Percentiles rank a stretch among this genome's conserved stretches.
phyloP scores from a whole-genome alignment of 208 protist species.

The Trypanosoma melophagium region DNA sequence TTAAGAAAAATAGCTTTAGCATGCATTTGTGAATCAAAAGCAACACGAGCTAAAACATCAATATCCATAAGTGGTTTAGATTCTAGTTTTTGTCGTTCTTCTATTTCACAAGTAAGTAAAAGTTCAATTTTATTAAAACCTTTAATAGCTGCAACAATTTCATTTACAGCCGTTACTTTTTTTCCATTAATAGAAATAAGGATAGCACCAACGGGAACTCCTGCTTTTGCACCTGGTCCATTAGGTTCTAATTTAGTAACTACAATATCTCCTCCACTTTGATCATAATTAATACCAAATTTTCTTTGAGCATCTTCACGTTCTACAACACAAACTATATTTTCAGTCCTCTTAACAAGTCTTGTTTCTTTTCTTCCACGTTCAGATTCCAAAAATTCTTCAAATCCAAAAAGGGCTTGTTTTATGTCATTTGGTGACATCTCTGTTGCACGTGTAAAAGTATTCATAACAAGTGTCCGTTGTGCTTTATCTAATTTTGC shows the following conservation, averaged over 20 bases:
- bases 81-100: conserved; percentile 43
- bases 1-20: conserved; percentile 90
- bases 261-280: conserved; percentile 62
- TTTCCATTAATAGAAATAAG: conserved; percentile 75
- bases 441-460: conserved; percentile 64
- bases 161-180: conserved; percentile 58
- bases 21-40: conserved; percentile 79
- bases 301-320: conserved; percentile 55
- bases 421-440: conserved; percentile 76
- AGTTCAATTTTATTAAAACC: conserved; percentile 71
- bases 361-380: conserved; percentile 55
- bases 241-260: conserved; percentile 83
- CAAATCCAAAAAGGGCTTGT: conserved; percentile 78
- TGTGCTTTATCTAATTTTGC: conserved; percentile 39
- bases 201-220: conserved; percentile 68
- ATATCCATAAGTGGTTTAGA: conserved; percentile 72
- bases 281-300: conserved; percentile 92
- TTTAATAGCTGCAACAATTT: conserved; percentile 79
- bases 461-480: conserved; percentile 60
- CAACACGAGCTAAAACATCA: conserved; percentile 65
- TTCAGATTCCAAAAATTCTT: conserved; percentile 86
- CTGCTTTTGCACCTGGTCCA: conserved; percentile 64
- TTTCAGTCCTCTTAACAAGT: conserved; percentile 45
- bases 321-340: conserved; percentile 53
- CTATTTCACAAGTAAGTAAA: conserved; percentile 52